Evolutionary conservation across 2,329 filamentous ascomycete genomes (phyloP).

Genomic region (Thelonectria olida): DNA sequence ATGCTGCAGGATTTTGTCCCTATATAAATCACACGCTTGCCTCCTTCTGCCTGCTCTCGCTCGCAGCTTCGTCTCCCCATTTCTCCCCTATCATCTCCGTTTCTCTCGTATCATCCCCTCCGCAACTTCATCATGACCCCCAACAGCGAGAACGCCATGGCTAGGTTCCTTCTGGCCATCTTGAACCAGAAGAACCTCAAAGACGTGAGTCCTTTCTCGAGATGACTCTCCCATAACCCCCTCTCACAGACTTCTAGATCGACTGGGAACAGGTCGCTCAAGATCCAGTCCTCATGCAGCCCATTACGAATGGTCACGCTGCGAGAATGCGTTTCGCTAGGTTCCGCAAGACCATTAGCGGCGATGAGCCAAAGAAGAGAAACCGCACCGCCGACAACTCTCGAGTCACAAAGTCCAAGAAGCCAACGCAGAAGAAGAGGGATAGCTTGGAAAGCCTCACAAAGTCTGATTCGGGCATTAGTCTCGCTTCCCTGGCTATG

Average conservation of each 20-base stretch:
- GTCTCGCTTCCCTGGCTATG: conserved; percentile 42
- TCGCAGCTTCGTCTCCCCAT: conserved; percentile 20
- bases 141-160: conserved; percentile 66
- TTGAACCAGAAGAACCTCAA: conserved; percentile 68
- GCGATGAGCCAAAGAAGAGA: conserved; percentile 58
- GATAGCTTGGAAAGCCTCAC: conserved; percentile 46
- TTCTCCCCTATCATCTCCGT: conserved; percentile 6
- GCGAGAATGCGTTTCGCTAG: conserved; percentile 69
- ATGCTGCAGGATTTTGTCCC: conserved; percentile 17
- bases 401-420: conserved; percentile 57
- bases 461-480: conserved; percentile 51
- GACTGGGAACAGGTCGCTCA: conserved; percentile 67
- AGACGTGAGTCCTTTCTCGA: conserved; percentile 57
- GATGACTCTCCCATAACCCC: not conserved
- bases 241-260: conserved; percentile 54
- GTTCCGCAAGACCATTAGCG: conserved; percentile 58
- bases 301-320: conserved; percentile 68
- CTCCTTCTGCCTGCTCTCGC: conserved; percentile 27
- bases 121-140: conserved; percentile 55
- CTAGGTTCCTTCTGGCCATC: conserved; percentile 68
- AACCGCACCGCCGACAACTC: conserved; percentile 53
- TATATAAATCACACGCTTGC: conserved; percentile 28
- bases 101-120: not conserved
- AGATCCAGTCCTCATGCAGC: conserved; percentile 61
- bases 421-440: conserved; percentile 44